Evolutionary conservation across 2,329 filamentous ascomycete genomes (phyloP).

Genomic region (Didymella segeticola): DNA sequence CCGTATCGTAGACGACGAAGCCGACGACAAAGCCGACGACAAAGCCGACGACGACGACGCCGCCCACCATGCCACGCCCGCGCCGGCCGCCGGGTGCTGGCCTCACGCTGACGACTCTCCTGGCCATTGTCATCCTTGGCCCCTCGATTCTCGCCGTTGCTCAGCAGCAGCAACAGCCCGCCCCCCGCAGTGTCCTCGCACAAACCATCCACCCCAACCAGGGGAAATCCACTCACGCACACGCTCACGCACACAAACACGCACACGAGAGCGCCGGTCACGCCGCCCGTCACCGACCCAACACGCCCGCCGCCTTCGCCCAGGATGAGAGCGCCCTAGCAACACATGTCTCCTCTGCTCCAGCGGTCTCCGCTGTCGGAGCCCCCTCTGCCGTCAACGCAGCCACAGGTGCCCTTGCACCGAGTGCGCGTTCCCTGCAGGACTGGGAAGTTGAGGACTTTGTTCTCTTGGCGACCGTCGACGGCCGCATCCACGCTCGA

Average conservation of each 20-base stretch:
- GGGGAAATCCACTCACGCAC: constrained; percentile 24
- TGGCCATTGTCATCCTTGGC: constrained; percentile 46
- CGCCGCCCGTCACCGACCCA: constrained; percentile 30
- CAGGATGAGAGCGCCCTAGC: constrained; percentile 90
- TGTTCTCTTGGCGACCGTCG: constrained; percentile 99
- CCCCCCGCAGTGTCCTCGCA: constrained; percentile 30
- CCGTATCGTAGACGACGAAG: constrained; percentile 32
- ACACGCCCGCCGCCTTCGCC: constrained; percentile 40
- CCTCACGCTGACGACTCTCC: constrained; percentile 43
- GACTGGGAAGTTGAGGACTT: constrained; percentile 99
- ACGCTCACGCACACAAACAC: no score
- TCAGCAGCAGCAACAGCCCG: constrained; percentile 53
- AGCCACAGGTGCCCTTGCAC: constrained; percentile 60
- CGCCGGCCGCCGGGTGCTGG: constrained; percentile 50
- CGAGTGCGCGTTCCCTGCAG: constrained; percentile 90
- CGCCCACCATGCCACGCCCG: constrained; percentile 45
- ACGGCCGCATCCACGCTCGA: constrained; percentile 91
- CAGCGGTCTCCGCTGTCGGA: constrained; percentile 88
- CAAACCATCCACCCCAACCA: constrained; percentile 26
- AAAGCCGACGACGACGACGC: no score
- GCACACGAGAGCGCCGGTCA: constrained; percentile 24
- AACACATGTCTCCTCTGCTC: constrained; percentile 79
- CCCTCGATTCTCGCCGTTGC: constrained; percentile 46
- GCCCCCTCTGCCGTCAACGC: constrained; percentile 76
- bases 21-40: no score